A percentile compares a stretch with the other conserved stretches of the same genome.
Evolutionary conservation across 306 rosid genomes (phyloP).

Genomic region (Begonia masoniana): DNA sequence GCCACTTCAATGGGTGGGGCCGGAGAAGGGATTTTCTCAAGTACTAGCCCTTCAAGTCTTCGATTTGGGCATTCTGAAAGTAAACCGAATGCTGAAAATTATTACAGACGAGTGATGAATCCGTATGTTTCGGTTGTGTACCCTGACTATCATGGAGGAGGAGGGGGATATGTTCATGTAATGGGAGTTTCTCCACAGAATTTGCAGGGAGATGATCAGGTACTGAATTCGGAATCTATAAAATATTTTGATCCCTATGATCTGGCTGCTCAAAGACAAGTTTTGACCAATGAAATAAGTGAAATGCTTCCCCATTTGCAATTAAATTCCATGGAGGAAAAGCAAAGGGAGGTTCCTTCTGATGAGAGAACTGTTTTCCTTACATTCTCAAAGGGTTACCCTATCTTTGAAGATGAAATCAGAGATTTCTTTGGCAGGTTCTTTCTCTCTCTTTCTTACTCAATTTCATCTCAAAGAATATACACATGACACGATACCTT

Average conservation of each 20-base stretch:
- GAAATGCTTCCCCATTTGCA: slow-evolving; percentile 11
- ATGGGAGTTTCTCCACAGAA: neutral
- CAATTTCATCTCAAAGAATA: neutral
- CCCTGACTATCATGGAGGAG: neutral
- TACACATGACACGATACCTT: too few relatives aligned
- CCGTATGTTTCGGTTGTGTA: neutral
- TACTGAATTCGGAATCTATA: neutral
- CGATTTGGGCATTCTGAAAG: too few relatives aligned
- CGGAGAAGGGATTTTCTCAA: too few relatives aligned
- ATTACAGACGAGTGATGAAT: neutral
- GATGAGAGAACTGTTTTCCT: slow-evolving; percentile 51
- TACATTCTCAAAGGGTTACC: slow-evolving; percentile 60
- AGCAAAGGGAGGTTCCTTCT: neutral
- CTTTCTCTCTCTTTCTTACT: neutral
- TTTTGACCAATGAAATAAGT: slow-evolving; percentile 7
- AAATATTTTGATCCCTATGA: neutral
- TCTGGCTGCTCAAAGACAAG: neutral
- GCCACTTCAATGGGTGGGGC: neutral
- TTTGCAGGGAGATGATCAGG: too few relatives aligned
- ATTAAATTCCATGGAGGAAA: neutral
- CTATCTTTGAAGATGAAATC: slow-evolving; percentile 35
- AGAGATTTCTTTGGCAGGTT: slow-evolving; percentile 33
- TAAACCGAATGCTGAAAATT: neutral
- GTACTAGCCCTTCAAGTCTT: too few relatives aligned
- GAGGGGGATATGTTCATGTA: neutral